Base-by-base conservation (phyloP, 345 rosid genomes). In the Orychophragmus violaceus region DNA sequence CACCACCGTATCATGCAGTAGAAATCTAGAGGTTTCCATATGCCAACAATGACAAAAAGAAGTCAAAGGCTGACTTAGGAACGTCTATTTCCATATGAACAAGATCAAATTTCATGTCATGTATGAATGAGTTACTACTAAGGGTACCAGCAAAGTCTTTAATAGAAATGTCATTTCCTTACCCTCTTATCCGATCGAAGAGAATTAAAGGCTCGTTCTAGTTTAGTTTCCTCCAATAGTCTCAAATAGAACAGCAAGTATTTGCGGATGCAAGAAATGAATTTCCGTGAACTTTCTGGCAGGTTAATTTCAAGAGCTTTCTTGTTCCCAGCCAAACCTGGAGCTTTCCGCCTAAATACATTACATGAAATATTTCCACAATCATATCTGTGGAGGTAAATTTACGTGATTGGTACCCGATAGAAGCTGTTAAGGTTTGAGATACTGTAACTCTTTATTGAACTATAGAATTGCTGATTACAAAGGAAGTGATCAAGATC, bases 251-350 rank as follows among this genome's bases (percentile, higher is more conserved):
- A 90, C 74, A 94, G 64, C 59, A 90, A 70, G 82, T 88, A 90
- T 65, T 88, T 94, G 60, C 99, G 75, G 62, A 94, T 90, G 80
- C 99, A 86, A 21, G 99, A 88, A 70, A 94, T 94, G 82, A 94
- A 94, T 65, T 94, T 90, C 64, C 99, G 82, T 11, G 97, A 94
- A 76, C 97, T 94, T 82, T 94, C 97, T 71, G 97, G 87, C 70
- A 94, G 79, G 76, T 88, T 85, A 60, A 90, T 96, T 78, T 90
- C 99, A 70, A 90, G 96, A 60, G 76, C 83, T 77, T 82, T 93
- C 74, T 83, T 93, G 85, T 83, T 93, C 59, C 88, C 96, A 30
- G 91, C 74, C 64, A 84, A 32, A 59, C 90, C 86, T 72, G 89
- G 87, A 64, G 95, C 74, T 78, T 79, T 93, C 59, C 98, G 95